Conservation (phyloP, 805 yeast genomes). For the Helenozyma rhizophorensis region DNA sequence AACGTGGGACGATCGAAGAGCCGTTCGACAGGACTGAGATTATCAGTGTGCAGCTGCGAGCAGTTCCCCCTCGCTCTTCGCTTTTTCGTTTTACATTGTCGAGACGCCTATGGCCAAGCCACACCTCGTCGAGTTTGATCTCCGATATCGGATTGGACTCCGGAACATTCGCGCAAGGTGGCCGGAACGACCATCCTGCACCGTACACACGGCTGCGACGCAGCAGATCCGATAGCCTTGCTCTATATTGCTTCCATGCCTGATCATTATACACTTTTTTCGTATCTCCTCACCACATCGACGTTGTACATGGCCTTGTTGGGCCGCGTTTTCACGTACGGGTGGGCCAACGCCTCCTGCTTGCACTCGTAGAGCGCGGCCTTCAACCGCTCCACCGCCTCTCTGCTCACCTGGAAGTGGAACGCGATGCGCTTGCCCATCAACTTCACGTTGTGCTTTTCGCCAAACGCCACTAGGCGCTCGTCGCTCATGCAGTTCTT, state of each 20-base stretch:
- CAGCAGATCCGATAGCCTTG: no score
- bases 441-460: slow-evolving; percentile 56
- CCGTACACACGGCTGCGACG: slow-evolving; percentile 1
- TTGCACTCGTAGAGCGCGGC: slow-evolving; percentile 53
- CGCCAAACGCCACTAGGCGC: slow-evolving; percentile 49
- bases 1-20: no score
- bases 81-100: no score
- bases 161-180: no score
- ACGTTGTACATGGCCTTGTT: slow-evolving; percentile 5
- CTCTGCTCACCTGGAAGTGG: slow-evolving; percentile 48
- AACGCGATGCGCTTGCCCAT: slow-evolving; percentile 77
- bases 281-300: slow-evolving; percentile 4
- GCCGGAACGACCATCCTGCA: no score
- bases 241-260: not conserved
- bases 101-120: no score
- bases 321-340: slow-evolving; percentile 18
- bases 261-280: not conserved
- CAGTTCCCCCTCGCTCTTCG: no score
- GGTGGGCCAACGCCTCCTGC: slow-evolving; percentile 49
- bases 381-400: slow-evolving; percentile 36
- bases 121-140: no score
- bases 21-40: no score
- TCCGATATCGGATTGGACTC: no score
- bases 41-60: no score
- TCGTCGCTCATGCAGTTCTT: slow-evolving; percentile 53